Percentiles rank a stretch among this genome's conserved stretches.
These are phyloP conservation scores for Starmerella vitae DNA, from an alignment of 805 yeast genomes.

Conservation along the genomic window DNA sequence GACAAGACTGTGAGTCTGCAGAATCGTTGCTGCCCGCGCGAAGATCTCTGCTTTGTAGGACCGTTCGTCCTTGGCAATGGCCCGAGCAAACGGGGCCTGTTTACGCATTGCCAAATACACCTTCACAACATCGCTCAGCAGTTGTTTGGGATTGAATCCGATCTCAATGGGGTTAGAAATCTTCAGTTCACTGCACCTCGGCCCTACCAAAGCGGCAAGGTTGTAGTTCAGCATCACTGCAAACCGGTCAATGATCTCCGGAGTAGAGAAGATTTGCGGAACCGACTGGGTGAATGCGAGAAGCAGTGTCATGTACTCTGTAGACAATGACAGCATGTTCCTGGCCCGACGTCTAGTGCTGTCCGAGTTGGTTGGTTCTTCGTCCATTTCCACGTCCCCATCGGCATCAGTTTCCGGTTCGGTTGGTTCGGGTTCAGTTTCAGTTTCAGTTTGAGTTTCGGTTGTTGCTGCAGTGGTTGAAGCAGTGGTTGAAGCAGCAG, in stretches of 20 bases:
- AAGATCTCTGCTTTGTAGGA: conserved; percentile 62
- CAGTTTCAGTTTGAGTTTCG: background rate
- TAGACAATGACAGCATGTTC: conserved; percentile 69
- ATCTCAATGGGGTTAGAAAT: conserved; percentile 75
- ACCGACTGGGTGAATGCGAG: conserved; percentile 73
- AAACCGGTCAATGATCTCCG: conserved; percentile 83
- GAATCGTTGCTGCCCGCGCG: conserved; percentile 53
- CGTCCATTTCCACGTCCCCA: conserved; percentile 38
- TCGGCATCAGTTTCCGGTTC: conserved; percentile 5
- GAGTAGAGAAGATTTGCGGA: conserved; percentile 71
- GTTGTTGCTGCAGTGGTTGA: background rate
- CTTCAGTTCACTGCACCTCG: conserved; percentile 76
- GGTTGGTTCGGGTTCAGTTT: background rate
- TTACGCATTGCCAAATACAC: conserved; percentile 60
- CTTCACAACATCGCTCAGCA: conserved; percentile 55
- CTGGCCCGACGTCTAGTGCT: conserved; percentile 64
- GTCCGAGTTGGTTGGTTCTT: conserved; percentile 40
- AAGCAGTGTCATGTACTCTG: conserved; percentile 67
- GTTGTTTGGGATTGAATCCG: conserved; percentile 63
- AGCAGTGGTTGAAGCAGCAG: background rate
- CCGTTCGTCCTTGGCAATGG: conserved; percentile 85
- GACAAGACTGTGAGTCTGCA: conserved; percentile 42
- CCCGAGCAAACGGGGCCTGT: conserved; percentile 53
- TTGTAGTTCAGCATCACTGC: conserved; percentile 95
- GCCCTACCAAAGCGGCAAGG: conserved; percentile 85